These are phyloP conservation scores for Picea engelmannii DNA, from an alignment of 83 land plant species.

Conservation along the genomic window DNA sequence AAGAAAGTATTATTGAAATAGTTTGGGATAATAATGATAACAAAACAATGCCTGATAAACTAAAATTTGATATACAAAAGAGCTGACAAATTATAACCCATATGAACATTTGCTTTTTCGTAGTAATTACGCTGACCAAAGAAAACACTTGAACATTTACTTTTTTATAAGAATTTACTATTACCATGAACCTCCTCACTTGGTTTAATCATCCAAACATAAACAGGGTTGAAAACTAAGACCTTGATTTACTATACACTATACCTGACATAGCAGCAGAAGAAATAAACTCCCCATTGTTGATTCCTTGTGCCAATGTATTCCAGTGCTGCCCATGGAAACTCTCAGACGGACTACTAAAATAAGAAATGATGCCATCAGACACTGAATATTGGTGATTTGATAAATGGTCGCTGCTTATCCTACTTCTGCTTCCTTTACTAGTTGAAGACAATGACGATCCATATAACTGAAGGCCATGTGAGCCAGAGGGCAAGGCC, in stretches of 20 bases:
- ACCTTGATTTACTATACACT: not conserved
- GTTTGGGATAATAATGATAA: too few species aligned
- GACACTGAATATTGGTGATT: constrained; percentile 47
- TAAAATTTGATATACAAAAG: too few species aligned
- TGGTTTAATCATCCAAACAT: constrained; percentile 1
- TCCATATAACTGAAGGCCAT: constrained; percentile 33
- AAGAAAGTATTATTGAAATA: too few species aligned
- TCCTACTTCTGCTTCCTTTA: constrained; percentile 63
- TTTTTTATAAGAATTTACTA: not conserved
- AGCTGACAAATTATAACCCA: too few species aligned
- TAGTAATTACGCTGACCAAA: too few species aligned
- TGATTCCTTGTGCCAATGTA: constrained; percentile 38
- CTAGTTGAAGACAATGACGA: constrained; percentile 67
- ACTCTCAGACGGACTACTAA: constrained; percentile 60
- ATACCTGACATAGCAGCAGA: constrained; percentile 35
- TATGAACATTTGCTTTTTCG: too few species aligned
- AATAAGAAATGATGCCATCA: constrained; percentile 37
- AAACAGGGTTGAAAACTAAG: not conserved
- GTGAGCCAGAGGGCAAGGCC: constrained; percentile 34
- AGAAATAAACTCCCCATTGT: constrained; percentile 35
- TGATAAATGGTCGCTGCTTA: constrained; percentile 37
- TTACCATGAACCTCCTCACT: constrained; percentile 1
- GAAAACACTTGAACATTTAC: not conserved
- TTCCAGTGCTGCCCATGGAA: constrained; percentile 50
- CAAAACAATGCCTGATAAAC: too few species aligned